These are phyloP conservation scores for Puccinia sorghi DNA, from an alignment of 1,284 basidiomycete genomes.

Conservation along the genomic window DNA sequence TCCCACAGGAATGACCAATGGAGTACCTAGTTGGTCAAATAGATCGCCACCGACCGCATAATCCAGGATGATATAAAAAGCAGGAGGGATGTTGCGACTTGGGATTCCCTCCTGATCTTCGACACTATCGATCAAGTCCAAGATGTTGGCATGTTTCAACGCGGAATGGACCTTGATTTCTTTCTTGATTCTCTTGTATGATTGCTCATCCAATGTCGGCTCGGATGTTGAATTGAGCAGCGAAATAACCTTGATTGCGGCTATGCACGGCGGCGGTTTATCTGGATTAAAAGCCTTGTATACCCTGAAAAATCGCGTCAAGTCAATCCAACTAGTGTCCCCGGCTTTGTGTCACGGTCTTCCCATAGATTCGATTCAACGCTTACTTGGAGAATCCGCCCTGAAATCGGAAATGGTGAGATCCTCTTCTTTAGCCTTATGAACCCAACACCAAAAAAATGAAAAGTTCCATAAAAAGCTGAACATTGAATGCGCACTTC, in stretches of 20 bases:
- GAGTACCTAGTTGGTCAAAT: slow-evolving; percentile 88
- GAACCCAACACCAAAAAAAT: background rate
- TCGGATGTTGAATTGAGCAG: slow-evolving; percentile 65
- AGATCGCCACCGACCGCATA: slow-evolving; percentile 90
- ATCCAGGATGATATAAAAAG: slow-evolving; percentile 89
- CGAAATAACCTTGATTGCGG: slow-evolving; percentile 53
- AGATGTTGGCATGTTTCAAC: slow-evolving; percentile 77
- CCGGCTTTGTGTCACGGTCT: background rate
- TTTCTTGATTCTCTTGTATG: slow-evolving; percentile 76
- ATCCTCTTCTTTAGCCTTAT: too few species aligned
- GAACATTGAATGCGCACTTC: slow-evolving; percentile 14
- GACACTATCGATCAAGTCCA: slow-evolving; percentile 67
- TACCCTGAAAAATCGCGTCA: slow-evolving; percentile 62
- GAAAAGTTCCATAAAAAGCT: background rate
- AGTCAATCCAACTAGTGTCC: background rate
- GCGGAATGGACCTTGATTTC: slow-evolving; percentile 88
- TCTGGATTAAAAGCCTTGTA: slow-evolving; percentile 70
- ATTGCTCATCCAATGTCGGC: slow-evolving; percentile 55
- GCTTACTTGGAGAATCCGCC: slow-evolving; percentile 46
- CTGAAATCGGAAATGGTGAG: slow-evolving; percentile 1
- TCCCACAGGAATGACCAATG: background rate
- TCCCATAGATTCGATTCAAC: background rate
- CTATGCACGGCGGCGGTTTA: slow-evolving; percentile 15
- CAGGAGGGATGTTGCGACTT: slow-evolving; percentile 66
- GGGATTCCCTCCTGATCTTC: slow-evolving; percentile 62